These are phyloP conservation scores for Hymenochaete sp. DNA, from an alignment of 1,284 basidiomycete species.

Conservation along the genomic window DNA sequence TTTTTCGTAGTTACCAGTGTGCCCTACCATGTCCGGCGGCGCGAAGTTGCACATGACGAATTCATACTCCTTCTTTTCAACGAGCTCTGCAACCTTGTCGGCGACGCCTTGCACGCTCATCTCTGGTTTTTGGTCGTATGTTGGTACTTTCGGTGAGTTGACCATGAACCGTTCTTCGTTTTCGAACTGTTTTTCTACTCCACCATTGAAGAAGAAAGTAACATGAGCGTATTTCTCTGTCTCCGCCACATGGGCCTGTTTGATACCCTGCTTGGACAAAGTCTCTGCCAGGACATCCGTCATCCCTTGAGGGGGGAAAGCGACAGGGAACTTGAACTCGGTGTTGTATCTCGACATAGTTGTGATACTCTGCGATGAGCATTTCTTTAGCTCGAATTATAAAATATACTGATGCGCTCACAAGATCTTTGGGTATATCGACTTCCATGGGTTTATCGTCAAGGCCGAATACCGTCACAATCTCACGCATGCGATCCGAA, in stretches of 20 bases:
- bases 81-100: constrained; percentile 81
- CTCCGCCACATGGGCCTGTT: constrained; percentile 84
- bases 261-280: constrained; percentile 68
- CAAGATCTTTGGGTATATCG: constrained; percentile 74
- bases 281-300: constrained; percentile 88
- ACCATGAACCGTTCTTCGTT: constrained; percentile 83
- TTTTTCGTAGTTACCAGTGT: constrained; percentile 83
- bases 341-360: constrained; percentile 92
- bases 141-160: constrained; percentile 81
- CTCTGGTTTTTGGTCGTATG: constrained; percentile 79
- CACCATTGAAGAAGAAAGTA: constrained; percentile 95
- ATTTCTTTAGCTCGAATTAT: constrained; percentile 4
- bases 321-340: constrained; percentile 78
- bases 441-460: constrained; percentile 79
- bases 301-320: constrained; percentile 87
- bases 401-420: constrained; percentile 29
- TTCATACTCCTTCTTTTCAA: constrained; percentile 60
- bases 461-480: constrained; percentile 69
- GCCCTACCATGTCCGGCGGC: constrained; percentile 91
- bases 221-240: constrained; percentile 95
- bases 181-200: constrained; percentile 83
- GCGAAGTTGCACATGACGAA: constrained; percentile 97
- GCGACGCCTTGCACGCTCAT: constrained; percentile 85
- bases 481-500: constrained; percentile 89
- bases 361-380: constrained; percentile 55